Evolutionary conservation across 2,329 filamentous ascomycete genomes (phyloP).

Genomic region (Penicillium sp.): DNA sequence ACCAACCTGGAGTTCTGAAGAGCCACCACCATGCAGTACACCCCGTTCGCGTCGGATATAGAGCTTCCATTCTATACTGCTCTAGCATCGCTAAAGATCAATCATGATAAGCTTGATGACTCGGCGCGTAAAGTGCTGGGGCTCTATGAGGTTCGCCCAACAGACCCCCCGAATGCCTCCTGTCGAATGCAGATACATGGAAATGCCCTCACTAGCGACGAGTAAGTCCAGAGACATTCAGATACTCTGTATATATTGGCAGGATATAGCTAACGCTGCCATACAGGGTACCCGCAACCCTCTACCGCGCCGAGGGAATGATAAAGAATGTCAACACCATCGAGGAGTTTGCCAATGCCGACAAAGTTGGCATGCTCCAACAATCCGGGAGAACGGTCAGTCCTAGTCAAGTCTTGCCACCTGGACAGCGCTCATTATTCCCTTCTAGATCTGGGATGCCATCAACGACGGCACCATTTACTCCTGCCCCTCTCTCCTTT

Average conservation of each 20-base stretch:
- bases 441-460: constrained; percentile 84
- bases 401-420: neutral
- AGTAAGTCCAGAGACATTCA: constrained; percentile 61
- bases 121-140: constrained; percentile 85
- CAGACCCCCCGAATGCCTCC: constrained; percentile 73
- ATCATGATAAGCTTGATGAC: constrained; percentile 96
- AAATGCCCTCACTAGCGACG: constrained; percentile 80
- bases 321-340: constrained; percentile 97
- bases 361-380: constrained; percentile 78
- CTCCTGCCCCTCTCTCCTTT: constrained; percentile 87
- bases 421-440: constrained; percentile 18
- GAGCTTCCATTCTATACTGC: constrained; percentile 94
- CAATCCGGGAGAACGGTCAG: constrained; percentile 77
- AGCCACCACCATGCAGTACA: constrained; percentile 66
- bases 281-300: constrained; percentile 67
- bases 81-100: constrained; percentile 91
- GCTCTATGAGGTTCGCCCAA: constrained; percentile 80
- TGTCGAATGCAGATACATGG: constrained; percentile 90
- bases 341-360: constrained; percentile 85
- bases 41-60: constrained; percentile 90
- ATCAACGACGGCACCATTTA: constrained; percentile 97
- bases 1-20: neutral
- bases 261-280: neutral
- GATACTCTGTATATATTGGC: neutral
- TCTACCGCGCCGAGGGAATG: constrained; percentile 85